Percentiles rank a stretch among this genome's conserved stretches.
These are phyloP conservation scores for Corchorus olitorius DNA, from an alignment of 345 rosid species.

Conservation along the genomic window DNA sequence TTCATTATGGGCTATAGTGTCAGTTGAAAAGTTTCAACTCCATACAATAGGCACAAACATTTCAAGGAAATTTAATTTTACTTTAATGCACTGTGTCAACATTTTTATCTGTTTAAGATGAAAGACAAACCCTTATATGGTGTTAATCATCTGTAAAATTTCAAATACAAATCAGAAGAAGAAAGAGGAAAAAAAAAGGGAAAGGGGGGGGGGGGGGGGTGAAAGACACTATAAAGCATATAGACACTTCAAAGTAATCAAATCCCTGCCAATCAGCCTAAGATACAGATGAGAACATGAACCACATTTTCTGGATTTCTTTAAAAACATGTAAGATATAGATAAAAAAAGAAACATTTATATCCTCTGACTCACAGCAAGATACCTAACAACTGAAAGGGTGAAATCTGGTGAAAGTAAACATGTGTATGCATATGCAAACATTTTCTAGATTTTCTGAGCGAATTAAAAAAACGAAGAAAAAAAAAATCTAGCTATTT, in stretches of 20 bases:
- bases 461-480: background rate
- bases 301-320: background rate
- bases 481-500: background rate
- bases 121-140: no score
- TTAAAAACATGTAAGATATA: background rate
- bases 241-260: conserved; percentile 6
- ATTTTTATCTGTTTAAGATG: background rate
- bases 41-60: background rate
- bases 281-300: background rate
- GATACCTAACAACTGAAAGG: background rate
- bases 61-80: background rate
- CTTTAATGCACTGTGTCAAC: background rate
- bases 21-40: background rate
- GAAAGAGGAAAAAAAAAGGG: no score
- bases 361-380: no score
- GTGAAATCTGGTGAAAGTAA: background rate
- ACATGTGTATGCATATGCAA: background rate
- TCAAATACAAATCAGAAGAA: background rate
- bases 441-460: background rate
- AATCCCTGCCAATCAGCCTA: background rate
- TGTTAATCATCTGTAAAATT: background rate
- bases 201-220: no score
- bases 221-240: background rate
- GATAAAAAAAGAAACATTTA: no score
- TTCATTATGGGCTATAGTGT: background rate